Base-by-base conservation (phyloP, 257 asterid genomes). In the Solanum microdontum region DNA sequence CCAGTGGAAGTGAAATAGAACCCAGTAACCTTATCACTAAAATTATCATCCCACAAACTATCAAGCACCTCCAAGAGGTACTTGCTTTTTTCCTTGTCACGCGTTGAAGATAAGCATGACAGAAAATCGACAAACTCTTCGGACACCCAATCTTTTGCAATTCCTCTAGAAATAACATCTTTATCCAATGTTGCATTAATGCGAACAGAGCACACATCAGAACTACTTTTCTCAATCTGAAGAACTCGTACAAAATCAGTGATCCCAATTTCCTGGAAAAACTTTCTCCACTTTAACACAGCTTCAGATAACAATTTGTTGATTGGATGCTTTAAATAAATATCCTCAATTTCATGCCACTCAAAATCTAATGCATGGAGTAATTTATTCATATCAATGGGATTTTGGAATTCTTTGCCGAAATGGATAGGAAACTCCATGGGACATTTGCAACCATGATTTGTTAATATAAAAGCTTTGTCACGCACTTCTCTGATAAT, bases 61-160 rank as follows among this genome's bases (percentile, higher is more conserved):
- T 95, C 99, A 86, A 97, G 96, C 90, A 97, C 91, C 91, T 95
- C 99, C 93, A 97, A 87, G 88, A 97, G 91, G 90, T 89, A 88
- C 85, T 88, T 92, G 89, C 95, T 92, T 92, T 93, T 95, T 51
- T 93, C 93, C 86, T 85, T 82, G 91, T 94, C 95, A 85, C 86
- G 89, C 43, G 85, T 86, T 40, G 94, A 90, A 72, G 95, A 92
- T 39, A 97, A 83, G 69, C 82, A 87, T 82, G 97, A 92, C 48
- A 97, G 87, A 88, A 97, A 87, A 82, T 87, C 70, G 83, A 83
- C 89, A 90, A 95, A 92, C 93, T 97, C 99, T 62, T 84, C 84
- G 48, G 99, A 97, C 89, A 92, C 95, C 99, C 99, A 97, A 92
- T 94, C 91, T 90, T 85, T 92, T 36, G 87, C 92, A 74, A 88